Conservation (phyloP, 2,329 filamentous ascomycete genomes). For the Neonectria neomacrospora region DNA sequence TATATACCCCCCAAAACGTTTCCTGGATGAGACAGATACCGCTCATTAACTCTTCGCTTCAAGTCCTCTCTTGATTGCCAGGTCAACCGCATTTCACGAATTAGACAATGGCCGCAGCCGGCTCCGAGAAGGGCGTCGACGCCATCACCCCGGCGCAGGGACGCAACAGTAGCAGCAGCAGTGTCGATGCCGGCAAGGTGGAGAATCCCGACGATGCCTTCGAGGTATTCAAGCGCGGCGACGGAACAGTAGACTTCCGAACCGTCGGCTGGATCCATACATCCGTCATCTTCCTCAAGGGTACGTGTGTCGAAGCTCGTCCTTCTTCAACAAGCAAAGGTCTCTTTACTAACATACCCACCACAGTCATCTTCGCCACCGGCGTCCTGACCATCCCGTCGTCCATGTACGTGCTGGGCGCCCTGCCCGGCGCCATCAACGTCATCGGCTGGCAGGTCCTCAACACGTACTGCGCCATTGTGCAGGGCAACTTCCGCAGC, state of each 20-base stretch:
- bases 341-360: background rate
- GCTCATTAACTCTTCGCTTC: background rate
- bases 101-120: constrained; percentile 17
- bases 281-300: constrained; percentile 59
- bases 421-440: constrained; percentile 55
- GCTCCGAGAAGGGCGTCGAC: constrained; percentile 20
- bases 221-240: constrained; percentile 58
- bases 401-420: constrained; percentile 55
- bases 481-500: constrained; percentile 55
- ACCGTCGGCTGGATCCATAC: constrained; percentile 61
- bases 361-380: constrained; percentile 55
- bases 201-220: constrained; percentile 43
- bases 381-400: constrained; percentile 56
- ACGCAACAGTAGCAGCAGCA: constrained; percentile 26
- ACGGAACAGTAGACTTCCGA: constrained; percentile 58
- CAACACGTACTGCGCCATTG: constrained; percentile 54
- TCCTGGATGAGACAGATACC: background rate
- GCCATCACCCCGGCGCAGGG: constrained; percentile 21
- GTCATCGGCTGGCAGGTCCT: constrained; percentile 55
- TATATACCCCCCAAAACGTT: background rate
- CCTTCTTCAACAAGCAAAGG: background rate
- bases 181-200: constrained; percentile 35
- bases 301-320: constrained; percentile 30
- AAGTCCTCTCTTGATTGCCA: background rate
- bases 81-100: background rate